Conservation (phyloP, 371 early-diverging fungal species). For the Saksenaea vasiformis region DNA sequence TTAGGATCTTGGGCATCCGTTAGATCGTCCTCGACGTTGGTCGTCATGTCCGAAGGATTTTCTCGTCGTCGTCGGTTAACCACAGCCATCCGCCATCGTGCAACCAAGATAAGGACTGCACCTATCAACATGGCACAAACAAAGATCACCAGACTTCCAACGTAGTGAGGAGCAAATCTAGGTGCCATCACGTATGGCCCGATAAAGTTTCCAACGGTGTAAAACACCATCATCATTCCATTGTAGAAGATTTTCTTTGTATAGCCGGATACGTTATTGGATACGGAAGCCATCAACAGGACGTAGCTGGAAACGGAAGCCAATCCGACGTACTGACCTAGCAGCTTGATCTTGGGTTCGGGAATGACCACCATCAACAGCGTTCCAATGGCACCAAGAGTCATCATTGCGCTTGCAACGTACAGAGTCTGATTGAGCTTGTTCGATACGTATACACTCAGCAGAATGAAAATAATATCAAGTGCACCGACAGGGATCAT, state of each 20-base stretch:
- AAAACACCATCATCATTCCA: slow-evolving; percentile 33
- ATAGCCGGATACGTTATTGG: slow-evolving; percentile 28
- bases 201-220: slow-evolving; percentile 25
- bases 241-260: slow-evolving; percentile 33
- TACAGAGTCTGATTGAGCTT: slow-evolving; percentile 28
- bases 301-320: slow-evolving; percentile 32
- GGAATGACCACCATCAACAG: slow-evolving; percentile 36
- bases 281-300: slow-evolving; percentile 22
- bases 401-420: slow-evolving; percentile 26
- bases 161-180: slow-evolving; percentile 12
- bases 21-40: slow-evolving; percentile 32
- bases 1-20: slow-evolving; percentile 36
- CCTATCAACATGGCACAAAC: slow-evolving; percentile 6
- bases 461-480: slow-evolving; percentile 33
- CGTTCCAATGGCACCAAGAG: slow-evolving; percentile 32
- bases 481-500: slow-evolving; percentile 30
- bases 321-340: slow-evolving; percentile 35
- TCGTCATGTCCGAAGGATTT: slow-evolving; percentile 8
- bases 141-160: slow-evolving; percentile 19
- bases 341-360: slow-evolving; percentile 21
- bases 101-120: slow-evolving; percentile 12
- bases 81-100: slow-evolving; percentile 27
- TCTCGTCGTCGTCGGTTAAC: slow-evolving; percentile 19
- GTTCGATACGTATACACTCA: slow-evolving; percentile 14
- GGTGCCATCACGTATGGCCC: slow-evolving; percentile 24